Percentiles rank a stretch among this genome's conserved stretches.
phyloP scores from a whole-genome alignment of 139 green algal species.

The Haematococcus lacustris region DNA sequence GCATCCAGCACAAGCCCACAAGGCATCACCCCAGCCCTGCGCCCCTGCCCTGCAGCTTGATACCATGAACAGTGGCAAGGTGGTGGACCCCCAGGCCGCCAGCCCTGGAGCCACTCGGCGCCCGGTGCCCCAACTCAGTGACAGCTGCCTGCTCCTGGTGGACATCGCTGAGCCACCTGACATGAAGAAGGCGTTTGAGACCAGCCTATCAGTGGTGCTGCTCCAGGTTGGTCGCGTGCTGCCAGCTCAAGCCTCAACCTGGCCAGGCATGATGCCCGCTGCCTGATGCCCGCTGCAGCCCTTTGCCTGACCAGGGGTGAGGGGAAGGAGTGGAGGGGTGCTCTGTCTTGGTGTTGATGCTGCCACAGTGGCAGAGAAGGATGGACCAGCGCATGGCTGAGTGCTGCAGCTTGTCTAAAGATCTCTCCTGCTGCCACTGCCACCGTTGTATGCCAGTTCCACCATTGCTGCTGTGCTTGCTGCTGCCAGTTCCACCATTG shows the following conservation, averaged over 20 bases:
- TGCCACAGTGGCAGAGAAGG: no score
- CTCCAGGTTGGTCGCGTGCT: constrained; percentile 21
- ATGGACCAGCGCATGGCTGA: no score
- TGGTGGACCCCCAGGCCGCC: background rate
- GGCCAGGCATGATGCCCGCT: background rate
- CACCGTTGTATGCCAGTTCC: no score
- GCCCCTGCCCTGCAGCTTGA: background rate
- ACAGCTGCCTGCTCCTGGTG: constrained; percentile 34
- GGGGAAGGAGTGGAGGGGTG: background rate
- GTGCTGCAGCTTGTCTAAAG: background rate
- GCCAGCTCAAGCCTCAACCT: constrained; percentile 7
- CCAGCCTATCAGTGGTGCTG: constrained; percentile 27
- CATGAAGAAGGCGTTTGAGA: constrained; percentile 46
- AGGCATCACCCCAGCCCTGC: no score
- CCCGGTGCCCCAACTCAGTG: constrained; percentile 16
- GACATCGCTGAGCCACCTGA: constrained; percentile 54
- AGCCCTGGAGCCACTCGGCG: no score
- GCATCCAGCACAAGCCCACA: no score
- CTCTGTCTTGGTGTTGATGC: background rate
- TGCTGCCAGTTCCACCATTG: background rate
- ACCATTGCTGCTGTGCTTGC: background rate
- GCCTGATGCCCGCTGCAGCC: background rate
- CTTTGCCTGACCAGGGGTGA: background rate
- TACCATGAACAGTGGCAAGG: constrained; percentile 25
- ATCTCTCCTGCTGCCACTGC: no score